phyloP scores from a whole-genome alignment of 129 eudicot genomes.

The Arctium minus region DNA sequence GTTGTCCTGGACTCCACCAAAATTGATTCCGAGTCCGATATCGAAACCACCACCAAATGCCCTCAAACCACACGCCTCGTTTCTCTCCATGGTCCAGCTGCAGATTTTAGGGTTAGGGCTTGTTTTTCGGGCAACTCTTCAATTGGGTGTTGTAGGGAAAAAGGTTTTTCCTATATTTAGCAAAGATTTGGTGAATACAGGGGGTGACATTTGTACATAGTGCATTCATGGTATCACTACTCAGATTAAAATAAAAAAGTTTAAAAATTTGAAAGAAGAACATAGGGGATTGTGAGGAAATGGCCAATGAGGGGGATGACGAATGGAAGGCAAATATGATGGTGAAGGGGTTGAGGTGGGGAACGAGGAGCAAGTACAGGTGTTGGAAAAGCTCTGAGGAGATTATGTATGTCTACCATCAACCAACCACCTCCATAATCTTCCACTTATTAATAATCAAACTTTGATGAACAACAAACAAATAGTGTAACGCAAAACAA shows the following conservation, averaged over 20 bases:
- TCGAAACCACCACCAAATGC: conserved; percentile 39
- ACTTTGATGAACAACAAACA: neutral
- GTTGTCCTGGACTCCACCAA: conserved; percentile 9
- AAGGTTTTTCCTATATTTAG: conserved; percentile 39
- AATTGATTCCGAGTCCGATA: conserved; percentile 16
- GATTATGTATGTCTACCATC: neutral
- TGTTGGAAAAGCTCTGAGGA: conserved; percentile 53
- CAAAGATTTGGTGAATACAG: conserved; percentile 24
- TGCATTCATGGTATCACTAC: conserved; percentile 35
- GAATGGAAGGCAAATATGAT: conserved; percentile 24
- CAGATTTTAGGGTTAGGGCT: conserved; percentile 26
- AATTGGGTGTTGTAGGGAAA: conserved; percentile 19
- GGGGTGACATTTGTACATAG: conserved; percentile 51
- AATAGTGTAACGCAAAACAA: neutral
- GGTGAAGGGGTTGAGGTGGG: conserved; percentile 48
- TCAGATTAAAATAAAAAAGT: neutral
- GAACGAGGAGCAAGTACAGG: conserved; percentile 45
- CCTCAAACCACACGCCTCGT: conserved; percentile 50
- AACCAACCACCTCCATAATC: neutral
- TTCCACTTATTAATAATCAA: neutral
- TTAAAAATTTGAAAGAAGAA: neutral
- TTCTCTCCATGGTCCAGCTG: conserved; percentile 36
- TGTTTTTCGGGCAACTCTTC: conserved; percentile 2
- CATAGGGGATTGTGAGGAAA: conserved; percentile 19
- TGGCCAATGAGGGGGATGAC: conserved; percentile 33